Percentiles rank a stretch among this genome's conserved stretches.
These are phyloP conservation scores for Candida manassasensis DNA, from an alignment of 805 yeast genomes.

Conservation along the genomic window DNA sequence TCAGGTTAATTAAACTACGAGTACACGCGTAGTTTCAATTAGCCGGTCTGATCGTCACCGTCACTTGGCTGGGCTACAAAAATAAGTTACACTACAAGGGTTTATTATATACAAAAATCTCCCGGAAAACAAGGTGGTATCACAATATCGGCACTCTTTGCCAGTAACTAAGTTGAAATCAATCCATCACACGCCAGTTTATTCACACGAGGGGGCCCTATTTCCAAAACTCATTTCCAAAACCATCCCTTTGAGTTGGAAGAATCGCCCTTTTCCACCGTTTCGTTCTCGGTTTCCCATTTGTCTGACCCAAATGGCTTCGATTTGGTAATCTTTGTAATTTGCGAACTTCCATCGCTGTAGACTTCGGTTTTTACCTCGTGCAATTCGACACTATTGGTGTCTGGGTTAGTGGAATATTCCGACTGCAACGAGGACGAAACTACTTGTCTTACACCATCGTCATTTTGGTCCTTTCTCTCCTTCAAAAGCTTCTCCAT, in stretches of 20 bases:
- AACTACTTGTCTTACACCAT: slow-evolving; percentile 13
- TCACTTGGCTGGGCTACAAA: too few species aligned
- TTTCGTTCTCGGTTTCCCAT: slow-evolving; percentile 30
- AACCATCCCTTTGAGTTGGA: slow-evolving; percentile 11
- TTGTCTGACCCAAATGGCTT: slow-evolving; percentile 30
- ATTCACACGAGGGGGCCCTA: too few species aligned
- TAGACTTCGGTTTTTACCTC: slow-evolving; percentile 31
- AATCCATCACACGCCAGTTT: too few species aligned
- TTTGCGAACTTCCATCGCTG: slow-evolving; percentile 33
- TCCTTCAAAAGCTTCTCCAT: slow-evolving; percentile 6
- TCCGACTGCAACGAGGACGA: slow-evolving; percentile 25
- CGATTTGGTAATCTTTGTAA: slow-evolving; percentile 25
- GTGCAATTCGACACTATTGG: slow-evolving; percentile 24
- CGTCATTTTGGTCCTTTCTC: neutral
- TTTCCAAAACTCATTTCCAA: slow-evolving; percentile 8
- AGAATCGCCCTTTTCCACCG: slow-evolving; percentile 14
- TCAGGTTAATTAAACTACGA: too few species aligned
- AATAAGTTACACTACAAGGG: too few species aligned
- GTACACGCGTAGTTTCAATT: too few species aligned
- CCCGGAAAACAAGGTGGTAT: too few species aligned
- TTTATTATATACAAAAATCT: too few species aligned
- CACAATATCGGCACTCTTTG: too few species aligned
- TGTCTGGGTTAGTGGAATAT: slow-evolving; percentile 21
- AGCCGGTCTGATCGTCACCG: too few species aligned
- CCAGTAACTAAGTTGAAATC: too few species aligned